A percentile compares a stretch with the other conserved stretches of the same genome.
phyloP scores from a whole-genome alignment of 768 basidiomycete species.

The Rhizopogon salebrosus region DNA sequence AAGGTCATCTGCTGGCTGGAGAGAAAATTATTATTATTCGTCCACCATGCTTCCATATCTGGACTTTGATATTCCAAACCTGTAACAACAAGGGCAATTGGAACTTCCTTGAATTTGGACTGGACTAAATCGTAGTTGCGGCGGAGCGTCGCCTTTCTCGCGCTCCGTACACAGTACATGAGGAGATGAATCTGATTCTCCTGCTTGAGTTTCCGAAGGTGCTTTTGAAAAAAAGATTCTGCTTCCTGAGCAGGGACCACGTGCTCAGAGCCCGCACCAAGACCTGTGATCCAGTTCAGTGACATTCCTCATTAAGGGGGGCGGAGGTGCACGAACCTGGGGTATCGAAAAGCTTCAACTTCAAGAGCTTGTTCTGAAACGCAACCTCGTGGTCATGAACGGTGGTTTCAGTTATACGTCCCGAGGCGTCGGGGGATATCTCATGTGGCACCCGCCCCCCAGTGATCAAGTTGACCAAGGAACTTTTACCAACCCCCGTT shows the following conservation, averaged over 20 bases:
- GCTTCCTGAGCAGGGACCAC: constrained; percentile 3
- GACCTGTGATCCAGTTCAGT: constrained; percentile 15
- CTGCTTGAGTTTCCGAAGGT: constrained; percentile 6
- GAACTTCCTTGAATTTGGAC: constrained; percentile 6
- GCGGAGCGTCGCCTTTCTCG: constrained; percentile 14
- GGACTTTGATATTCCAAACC: constrained; percentile 14
- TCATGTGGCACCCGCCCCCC: constrained; percentile 25
- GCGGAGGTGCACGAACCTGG: not conserved
- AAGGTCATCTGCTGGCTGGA: not conserved
- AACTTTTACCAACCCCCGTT: constrained; percentile 28
- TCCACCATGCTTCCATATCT: constrained; percentile 21
- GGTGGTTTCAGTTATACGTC: constrained; percentile 10
- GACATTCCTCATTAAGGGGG: constrained; percentile 10
- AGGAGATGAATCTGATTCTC: constrained; percentile 13
- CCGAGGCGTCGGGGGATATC: constrained; percentile 15
- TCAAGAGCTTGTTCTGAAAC: constrained; percentile 5
- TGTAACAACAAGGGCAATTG: constrained; percentile 14
- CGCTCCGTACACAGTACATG: constrained; percentile 16
- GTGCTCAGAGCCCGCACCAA: constrained; percentile 3
- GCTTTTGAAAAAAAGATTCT: constrained; percentile 4
- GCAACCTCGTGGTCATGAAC: not conserved
- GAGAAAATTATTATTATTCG: constrained; percentile 8
- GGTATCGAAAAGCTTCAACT: constrained; percentile 8
- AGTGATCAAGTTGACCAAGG: constrained; percentile 26
- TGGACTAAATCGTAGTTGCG: constrained; percentile 12